Percentiles rank a stretch among this genome's conserved stretches.
Conservation (phyloP, 2,329 filamentous ascomycete genomes). For the Fusarium illudens region DNA sequence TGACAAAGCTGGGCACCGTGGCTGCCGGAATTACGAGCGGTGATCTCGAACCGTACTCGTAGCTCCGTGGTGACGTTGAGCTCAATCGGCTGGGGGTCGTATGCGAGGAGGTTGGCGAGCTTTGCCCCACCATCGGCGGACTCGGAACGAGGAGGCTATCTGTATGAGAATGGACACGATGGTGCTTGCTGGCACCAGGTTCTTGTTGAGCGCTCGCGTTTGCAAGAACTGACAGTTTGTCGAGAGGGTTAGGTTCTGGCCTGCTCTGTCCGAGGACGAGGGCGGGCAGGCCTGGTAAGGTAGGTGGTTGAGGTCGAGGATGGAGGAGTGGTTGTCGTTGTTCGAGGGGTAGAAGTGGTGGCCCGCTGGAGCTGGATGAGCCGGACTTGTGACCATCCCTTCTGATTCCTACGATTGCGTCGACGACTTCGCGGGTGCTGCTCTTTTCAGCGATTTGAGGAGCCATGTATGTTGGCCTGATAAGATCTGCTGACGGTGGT, state of each 20-base stretch:
- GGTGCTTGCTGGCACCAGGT: slow-evolving; percentile 35
- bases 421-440: slow-evolving; percentile 40
- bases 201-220: slow-evolving; percentile 48
- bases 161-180: slow-evolving; percentile 26
- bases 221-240: slow-evolving; percentile 51
- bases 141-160: slow-evolving; percentile 40
- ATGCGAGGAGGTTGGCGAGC: slow-evolving; percentile 33
- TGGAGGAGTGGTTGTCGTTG: slow-evolving; percentile 35
- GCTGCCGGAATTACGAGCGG: slow-evolving; percentile 8
- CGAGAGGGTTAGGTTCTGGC: slow-evolving; percentile 38
- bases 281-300: slow-evolving; percentile 32
- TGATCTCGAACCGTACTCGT: slow-evolving; percentile 31
- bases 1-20: slow-evolving; percentile 36
- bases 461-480: slow-evolving; percentile 17
- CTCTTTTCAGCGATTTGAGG: slow-evolving; percentile 29
- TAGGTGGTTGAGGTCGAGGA: slow-evolving; percentile 29
- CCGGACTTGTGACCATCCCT: slow-evolving; percentile 30
- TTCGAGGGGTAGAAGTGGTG: slow-evolving; percentile 26
- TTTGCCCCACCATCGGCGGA: slow-evolving; percentile 32
- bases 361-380: not conserved
- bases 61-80: slow-evolving; percentile 38
- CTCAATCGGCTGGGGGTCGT: slow-evolving; percentile 35
- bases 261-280: slow-evolving; percentile 39
- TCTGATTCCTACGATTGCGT: slow-evolving; percentile 41
- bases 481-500: slow-evolving; percentile 28